A percentile compares a stretch with the other conserved stretches of the same genome.
Evolutionary conservation across 2,329 filamentous ascomycete species (phyloP).

Genomic region (Exophiala sideris): DNA sequence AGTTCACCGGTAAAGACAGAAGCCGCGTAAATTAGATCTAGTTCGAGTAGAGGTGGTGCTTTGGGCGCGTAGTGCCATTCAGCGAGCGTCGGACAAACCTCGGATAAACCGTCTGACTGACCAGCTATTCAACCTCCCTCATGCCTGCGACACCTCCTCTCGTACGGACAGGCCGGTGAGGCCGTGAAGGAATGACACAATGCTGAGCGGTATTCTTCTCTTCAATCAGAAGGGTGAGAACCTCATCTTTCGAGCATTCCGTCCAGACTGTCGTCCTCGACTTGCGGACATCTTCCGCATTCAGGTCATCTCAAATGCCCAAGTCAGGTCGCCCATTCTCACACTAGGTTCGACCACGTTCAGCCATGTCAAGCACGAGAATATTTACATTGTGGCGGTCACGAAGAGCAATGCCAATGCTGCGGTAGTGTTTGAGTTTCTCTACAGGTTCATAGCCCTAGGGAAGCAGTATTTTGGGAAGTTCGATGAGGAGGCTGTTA

Average conservation of each 20-base stretch:
- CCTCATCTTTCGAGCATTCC: constrained; percentile 97
- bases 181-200: constrained; percentile 38
- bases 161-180: constrained; percentile 6
- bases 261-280: constrained; percentile 94
- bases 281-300: constrained; percentile 99
- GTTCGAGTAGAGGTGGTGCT: too few relatives aligned
- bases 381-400: constrained; percentile 95
- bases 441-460: constrained; percentile 85
- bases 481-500: constrained; percentile 98
- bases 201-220: constrained; percentile 95
- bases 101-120: too few relatives aligned
- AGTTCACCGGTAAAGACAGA: too few relatives aligned
- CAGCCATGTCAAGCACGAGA: constrained; percentile 99
- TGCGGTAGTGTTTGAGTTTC: constrained; percentile 94
- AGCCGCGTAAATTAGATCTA: too few relatives aligned
- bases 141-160: too few relatives aligned
- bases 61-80: too few relatives aligned
- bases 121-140: too few relatives aligned
- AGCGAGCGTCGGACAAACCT: too few relatives aligned
- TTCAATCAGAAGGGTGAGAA: constrained; percentile 99
- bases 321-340: constrained; percentile 94
- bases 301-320: constrained; percentile 96
- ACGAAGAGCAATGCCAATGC: constrained; percentile 99
- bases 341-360: constrained; percentile 97
- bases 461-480: constrained; percentile 97